A percentile compares a stretch with the other conserved stretches of the same genome.
These are phyloP conservation scores for Acacia pycnantha DNA, from an alignment of 331 rosid genomes.

Conservation along the genomic window DNA sequence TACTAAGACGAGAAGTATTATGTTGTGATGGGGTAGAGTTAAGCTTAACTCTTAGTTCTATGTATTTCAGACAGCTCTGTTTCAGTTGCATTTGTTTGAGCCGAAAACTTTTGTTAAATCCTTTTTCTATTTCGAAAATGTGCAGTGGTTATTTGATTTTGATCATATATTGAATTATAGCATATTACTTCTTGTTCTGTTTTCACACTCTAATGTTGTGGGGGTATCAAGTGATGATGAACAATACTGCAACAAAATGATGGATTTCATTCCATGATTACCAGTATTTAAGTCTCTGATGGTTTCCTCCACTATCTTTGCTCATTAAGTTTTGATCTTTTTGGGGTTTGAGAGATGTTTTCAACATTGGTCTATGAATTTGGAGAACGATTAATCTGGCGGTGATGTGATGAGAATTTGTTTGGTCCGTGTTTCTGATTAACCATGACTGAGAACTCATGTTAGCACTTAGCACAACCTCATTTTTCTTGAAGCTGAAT, in stretches of 20 bases:
- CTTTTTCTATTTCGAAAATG: too few relatives aligned
- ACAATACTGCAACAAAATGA: not conserved
- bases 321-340: not conserved
- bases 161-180: too few relatives aligned
- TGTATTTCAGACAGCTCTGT: too few relatives aligned
- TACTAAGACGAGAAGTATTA: too few relatives aligned
- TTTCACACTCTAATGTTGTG: not conserved
- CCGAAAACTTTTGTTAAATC: too few relatives aligned
- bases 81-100: too few relatives aligned
- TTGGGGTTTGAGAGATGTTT: too few relatives aligned
- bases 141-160: too few relatives aligned
- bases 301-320: not conserved
- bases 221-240: not conserved
- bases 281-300: not conserved
- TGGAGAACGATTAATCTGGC: not conserved
- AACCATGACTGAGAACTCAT: constrained; percentile 10
- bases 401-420: constrained; percentile 13
- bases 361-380: not conserved
- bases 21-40: too few relatives aligned
- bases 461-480: constrained; percentile 10
- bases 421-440: constrained; percentile 26
- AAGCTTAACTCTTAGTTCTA: too few relatives aligned
- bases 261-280: not conserved
- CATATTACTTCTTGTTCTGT: not conserved
- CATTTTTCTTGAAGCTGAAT: not conserved